Evolutionary conservation across 805 yeast species (phyloP), one percentile per base, ranked within the genome.

Genomic region (Cyberlindnera petersonii): DNA sequence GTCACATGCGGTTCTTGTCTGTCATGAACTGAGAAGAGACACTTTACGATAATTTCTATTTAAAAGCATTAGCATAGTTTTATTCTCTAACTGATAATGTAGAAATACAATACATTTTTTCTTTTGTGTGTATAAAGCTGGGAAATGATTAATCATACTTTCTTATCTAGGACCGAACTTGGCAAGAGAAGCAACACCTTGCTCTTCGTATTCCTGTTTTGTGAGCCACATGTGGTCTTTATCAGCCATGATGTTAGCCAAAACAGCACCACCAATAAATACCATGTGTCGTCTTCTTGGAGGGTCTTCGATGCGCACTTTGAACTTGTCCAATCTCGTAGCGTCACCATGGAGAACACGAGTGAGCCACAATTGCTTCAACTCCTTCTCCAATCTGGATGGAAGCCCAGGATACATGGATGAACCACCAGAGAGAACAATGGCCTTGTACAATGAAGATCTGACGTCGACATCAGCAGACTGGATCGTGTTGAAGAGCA

Each of bases 221-320:
- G 86, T 72, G 51, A 93, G 77, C 98, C 98, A 93, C 95, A 93
- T 86, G 58, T 89, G 97, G 50, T 89, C 97, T 64, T 91, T 93
- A 62, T 89, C 96, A 33, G 95, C 95, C 98, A 93, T 93, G 52
- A 93, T 91, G 59, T 85, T 87, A 24, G 98, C 98, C 59, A 93
- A 73, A 16, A 93, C 98, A 5, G 98, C 98, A 55, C 98, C 98
- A 53, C 98, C 98, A 50, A 91, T 81, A 65, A 93, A 93, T 24
- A 93, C 98, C 97, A 93, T 91, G 64, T 93, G 96, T 62, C 89
- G 84, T 72, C 98, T 87, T 71, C 98, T 79, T 51, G 98, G 98
- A 29, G 98, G 98, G 63, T 93, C 98, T 64, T 93, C 98, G 55
- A 93, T 93, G 65, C 91, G 79, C 28, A 93, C 96, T 65, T 93